Evolutionary conservation across 768 basidiomycete species (phyloP).

Genomic region (Termitomyces sp.): DNA sequence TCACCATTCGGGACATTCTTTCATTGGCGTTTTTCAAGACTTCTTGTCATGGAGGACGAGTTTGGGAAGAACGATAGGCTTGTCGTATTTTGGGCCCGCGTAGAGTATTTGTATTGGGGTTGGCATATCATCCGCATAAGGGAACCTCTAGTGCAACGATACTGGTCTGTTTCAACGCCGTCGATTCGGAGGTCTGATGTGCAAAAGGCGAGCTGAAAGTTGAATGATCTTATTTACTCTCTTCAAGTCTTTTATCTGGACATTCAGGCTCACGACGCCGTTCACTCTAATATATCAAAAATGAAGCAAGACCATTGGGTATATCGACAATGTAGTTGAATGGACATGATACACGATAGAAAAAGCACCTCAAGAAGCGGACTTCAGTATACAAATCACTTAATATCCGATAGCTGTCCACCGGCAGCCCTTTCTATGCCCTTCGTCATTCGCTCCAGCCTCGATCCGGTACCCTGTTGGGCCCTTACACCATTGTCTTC

Average conservation of each 20-base stretch:
- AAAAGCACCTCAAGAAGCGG: background rate
- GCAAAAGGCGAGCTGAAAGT: too few relatives aligned
- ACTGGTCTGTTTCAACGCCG: constrained; percentile 28
- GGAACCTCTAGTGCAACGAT: constrained; percentile 38
- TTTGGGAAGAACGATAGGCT: constrained; percentile 43
- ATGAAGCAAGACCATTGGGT: background rate
- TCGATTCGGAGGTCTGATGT: background rate
- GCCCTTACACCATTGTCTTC: constrained; percentile 34
- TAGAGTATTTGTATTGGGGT: constrained; percentile 42
- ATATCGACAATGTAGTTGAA: background rate
- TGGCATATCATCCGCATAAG: constrained; percentile 48
- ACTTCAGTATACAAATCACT: constrained; percentile 11
- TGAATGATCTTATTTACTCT: too few relatives aligned
- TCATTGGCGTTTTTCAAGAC: constrained; percentile 18
- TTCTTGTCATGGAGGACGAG: constrained; percentile 37
- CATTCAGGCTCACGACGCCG: background rate
- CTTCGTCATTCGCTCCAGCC: constrained; percentile 38
- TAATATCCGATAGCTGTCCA: constrained; percentile 45
- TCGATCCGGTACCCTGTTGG: background rate
- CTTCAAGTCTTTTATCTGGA: background rate
- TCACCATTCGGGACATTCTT: background rate
- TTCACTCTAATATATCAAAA: background rate
- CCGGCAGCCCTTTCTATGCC: constrained; percentile 67
- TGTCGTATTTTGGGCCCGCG: constrained; percentile 51
- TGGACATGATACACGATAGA: background rate